These are phyloP conservation scores for Tylopilus intermedius DNA, from an alignment of 768 basidiomycete species.

Conservation along the genomic window DNA sequence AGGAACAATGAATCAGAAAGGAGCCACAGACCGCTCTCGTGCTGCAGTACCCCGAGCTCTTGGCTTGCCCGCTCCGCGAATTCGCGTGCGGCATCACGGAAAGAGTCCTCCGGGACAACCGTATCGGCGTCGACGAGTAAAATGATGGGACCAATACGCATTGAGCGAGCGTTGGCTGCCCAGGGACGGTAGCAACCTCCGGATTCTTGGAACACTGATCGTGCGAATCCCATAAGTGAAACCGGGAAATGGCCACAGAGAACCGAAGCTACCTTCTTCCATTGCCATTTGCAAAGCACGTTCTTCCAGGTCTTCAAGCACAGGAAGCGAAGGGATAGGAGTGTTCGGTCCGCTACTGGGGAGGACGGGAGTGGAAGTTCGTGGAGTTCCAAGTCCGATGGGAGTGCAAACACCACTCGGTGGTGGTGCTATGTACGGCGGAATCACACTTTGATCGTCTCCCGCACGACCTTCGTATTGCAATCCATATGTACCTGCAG, in stretches of 20 bases:
- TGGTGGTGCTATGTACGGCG: slow-evolving; percentile 10
- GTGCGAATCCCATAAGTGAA: slow-evolving; percentile 38
- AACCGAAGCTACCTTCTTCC: slow-evolving; percentile 41
- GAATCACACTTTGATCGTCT: slow-evolving; percentile 45
- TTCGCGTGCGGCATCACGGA: slow-evolving; percentile 86
- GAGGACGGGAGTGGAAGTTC: slow-evolving; percentile 13
- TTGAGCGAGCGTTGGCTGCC: slow-evolving; percentile 68
- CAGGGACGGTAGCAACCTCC: slow-evolving; percentile 61
- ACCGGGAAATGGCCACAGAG: slow-evolving; percentile 30
- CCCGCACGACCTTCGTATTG: slow-evolving; percentile 63
- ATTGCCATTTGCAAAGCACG: slow-evolving; percentile 47
- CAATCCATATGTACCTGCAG: slow-evolving; percentile 48
- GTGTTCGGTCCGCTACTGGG: not conserved
- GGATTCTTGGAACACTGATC: slow-evolving; percentile 45
- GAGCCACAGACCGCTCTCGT: slow-evolving; percentile 68
- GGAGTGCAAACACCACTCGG: slow-evolving; percentile 25
- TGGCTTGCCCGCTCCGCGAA: slow-evolving; percentile 63
- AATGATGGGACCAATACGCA: slow-evolving; percentile 74
- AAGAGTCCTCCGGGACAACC: slow-evolving; percentile 84
- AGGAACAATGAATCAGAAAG: slow-evolving; percentile 6
- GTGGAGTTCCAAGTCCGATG: slow-evolving; percentile 22
- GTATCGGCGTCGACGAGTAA: slow-evolving; percentile 88
- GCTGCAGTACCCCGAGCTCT: slow-evolving; percentile 79
- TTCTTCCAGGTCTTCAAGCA: slow-evolving; percentile 42
- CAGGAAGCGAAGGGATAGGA: slow-evolving; percentile 11